Base-by-base conservation (phyloP, 208 protist genomes). In the Herpetomonas tarakana region DNA sequence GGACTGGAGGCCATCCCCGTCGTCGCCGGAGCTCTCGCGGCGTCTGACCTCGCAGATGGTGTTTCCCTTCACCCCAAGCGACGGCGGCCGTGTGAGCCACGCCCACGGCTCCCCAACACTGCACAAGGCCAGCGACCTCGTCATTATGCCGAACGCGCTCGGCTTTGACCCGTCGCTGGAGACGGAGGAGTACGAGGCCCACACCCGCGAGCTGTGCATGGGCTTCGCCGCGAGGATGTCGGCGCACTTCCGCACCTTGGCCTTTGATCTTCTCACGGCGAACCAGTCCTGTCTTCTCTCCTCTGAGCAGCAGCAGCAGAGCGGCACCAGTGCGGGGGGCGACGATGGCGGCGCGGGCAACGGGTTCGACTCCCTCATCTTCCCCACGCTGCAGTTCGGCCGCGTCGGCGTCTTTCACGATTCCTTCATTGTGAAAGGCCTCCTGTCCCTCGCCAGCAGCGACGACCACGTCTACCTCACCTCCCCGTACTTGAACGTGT, bases 401-500 rank as follows among this genome's bases (percentile, higher is more conserved):
- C 70, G 74, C 3, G 76, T 69, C 0, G 74, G 75, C 3, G 56
- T 96, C 1, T 79, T 78, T 41, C 84, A 91, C 72, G 89, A 93
- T 55, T 78, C 70, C 41, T 39, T 52, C 24, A 54, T 92, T 0
- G 76, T 90, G 50, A 62, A 82, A 59, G 52, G 64, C 29, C 52
- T 90, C 26, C 67, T 93, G 41, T 60, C 60, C 22, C 62, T 72
- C 45, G 56, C 71, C 18, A 71, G 58, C 30, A 38, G 52, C 16
- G 56, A 62, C 26, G 75, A 80, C 21, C 85, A 80, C 47, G 56
- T 93, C 29, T 88, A 74, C 41, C 60, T 96, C 21, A 78, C 84
- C 38, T 91, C 86, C 25, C 83, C 88, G 0, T 96, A 96, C 69
- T 65, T 94, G 21, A 94, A 96, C 72, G 71, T 94, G 66, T 75